These are phyloP conservation scores for Triangularia verruculosa DNA, from an alignment of 2,329 filamentous ascomycete genomes.

Conservation along the genomic window DNA sequence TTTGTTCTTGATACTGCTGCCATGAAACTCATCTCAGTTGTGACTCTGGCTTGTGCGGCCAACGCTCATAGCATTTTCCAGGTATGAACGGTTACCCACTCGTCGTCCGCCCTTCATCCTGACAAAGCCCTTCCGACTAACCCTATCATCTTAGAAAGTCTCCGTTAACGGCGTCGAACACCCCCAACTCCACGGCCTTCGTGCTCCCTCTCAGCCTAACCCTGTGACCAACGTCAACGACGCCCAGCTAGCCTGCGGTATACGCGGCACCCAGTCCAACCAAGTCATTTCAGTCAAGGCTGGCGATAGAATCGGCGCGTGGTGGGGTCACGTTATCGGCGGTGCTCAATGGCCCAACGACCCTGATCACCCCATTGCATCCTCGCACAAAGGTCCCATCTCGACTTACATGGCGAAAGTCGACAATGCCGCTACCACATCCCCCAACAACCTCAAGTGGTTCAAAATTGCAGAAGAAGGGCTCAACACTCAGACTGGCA, in stretches of 20 bases:
- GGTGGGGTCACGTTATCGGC: constrained; percentile 51
- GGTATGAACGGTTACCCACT: neutral
- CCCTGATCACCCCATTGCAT: constrained; percentile 47
- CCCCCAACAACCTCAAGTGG: constrained; percentile 39
- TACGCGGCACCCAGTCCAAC: constrained; percentile 36
- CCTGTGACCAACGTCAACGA: constrained; percentile 49
- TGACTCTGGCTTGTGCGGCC: neutral
- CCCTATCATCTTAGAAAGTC: constrained; percentile 29
- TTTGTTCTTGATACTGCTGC: neutral
- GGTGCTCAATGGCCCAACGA: constrained; percentile 44
- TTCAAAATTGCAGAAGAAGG: constrained; percentile 40
- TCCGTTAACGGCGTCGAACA: constrained; percentile 45
- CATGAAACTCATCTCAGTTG: neutral
- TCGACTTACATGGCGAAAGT: constrained; percentile 47
- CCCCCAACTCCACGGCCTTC: constrained; percentile 45
- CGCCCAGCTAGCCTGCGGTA: constrained; percentile 46
- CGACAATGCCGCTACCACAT: constrained; percentile 41
- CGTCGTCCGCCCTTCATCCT: neutral
- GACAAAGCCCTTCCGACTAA: neutral
- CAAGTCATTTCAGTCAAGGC: constrained; percentile 45
- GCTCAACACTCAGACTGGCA: neutral
- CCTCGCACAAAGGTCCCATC: constrained; percentile 39
- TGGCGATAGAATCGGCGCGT: constrained; percentile 47
- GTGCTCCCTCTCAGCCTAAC: constrained; percentile 45
- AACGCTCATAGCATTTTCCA: neutral